phyloP scores from a whole-genome alignment of 1,284 basidiomycete genomes.

The Meripilus lineatus region DNA sequence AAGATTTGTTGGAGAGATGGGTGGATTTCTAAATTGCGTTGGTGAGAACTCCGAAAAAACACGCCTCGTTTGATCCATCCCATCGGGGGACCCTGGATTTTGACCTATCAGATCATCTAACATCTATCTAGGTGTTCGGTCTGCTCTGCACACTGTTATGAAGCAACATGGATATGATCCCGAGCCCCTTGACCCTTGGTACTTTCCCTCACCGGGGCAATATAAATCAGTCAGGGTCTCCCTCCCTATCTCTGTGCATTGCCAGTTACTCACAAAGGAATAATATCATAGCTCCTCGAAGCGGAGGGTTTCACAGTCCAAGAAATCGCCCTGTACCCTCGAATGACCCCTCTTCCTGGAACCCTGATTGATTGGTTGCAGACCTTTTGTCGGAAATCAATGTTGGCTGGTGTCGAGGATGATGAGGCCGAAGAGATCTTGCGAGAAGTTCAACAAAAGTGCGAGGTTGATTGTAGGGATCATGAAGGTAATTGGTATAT shows the following conservation, averaged over 20 bases:
- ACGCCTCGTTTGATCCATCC: too few species aligned
- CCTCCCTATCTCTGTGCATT: neutral
- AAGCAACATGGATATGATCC: constrained; percentile 56
- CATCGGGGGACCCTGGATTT: too few species aligned
- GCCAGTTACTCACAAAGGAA: neutral
- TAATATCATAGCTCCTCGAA: constrained; percentile 45
- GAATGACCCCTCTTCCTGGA: constrained; percentile 61
- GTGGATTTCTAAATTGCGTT: constrained; percentile 68
- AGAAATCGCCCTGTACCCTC: constrained; percentile 58
- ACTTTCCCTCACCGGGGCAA: constrained; percentile 68
- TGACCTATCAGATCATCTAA: too few species aligned
- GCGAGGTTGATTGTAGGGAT: constrained; percentile 56
- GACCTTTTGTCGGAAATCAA: constrained; percentile 56
- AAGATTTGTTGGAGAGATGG: constrained; percentile 71
- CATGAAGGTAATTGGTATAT: constrained; percentile 49
- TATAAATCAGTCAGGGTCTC: constrained; percentile 47
- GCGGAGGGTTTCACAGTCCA: constrained; percentile 50
- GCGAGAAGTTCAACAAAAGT: constrained; percentile 57
- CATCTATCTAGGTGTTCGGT: constrained; percentile 65
- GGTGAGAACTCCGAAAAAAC: constrained; percentile 28
- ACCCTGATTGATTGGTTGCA: constrained; percentile 67
- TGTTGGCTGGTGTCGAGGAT: constrained; percentile 48
- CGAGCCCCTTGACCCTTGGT: constrained; percentile 69
- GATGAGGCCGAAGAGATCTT: constrained; percentile 56
- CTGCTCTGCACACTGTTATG: constrained; percentile 53